Conservation (phyloP, 2,329 filamentous ascomycete genomes). For the Talaromyces sp. region DNA sequence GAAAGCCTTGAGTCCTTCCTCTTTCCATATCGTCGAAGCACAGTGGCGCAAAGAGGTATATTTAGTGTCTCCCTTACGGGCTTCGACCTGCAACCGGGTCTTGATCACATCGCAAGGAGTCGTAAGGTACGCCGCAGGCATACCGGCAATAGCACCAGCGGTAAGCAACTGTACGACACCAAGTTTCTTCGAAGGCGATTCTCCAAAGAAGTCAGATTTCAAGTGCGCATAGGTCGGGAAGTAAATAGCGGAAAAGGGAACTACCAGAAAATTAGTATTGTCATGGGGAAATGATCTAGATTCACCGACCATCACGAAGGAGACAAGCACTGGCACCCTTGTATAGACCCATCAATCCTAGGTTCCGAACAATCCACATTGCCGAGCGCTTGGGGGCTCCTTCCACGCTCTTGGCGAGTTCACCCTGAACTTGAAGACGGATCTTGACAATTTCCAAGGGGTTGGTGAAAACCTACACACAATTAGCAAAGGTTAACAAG, state of each 20-base stretch:
- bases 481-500: slow-evolving; percentile 9
- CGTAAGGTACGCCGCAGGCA: slow-evolving; percentile 89
- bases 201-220: slow-evolving; percentile 90
- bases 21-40: slow-evolving; percentile 73
- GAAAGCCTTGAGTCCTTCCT: slow-evolving; percentile 93
- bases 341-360: slow-evolving; percentile 91
- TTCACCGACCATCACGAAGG: slow-evolving; percentile 63
- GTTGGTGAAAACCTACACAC: slow-evolving; percentile 79
- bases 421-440: slow-evolving; percentile 92
- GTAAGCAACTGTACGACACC: slow-evolving; percentile 86
- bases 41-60: slow-evolving; percentile 87
- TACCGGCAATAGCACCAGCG: slow-evolving; percentile 88
- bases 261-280: slow-evolving; percentile 31
- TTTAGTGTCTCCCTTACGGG: slow-evolving; percentile 82
- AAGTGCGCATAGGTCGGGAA: slow-evolving; percentile 95
- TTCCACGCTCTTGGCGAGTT: slow-evolving; percentile 81
- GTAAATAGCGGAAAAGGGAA: slow-evolving; percentile 98
- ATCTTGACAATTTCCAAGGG: slow-evolving; percentile 99
- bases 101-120: slow-evolving; percentile 99
- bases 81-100: slow-evolving; percentile 94
- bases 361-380: slow-evolving; percentile 94
- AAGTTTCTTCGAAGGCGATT: slow-evolving; percentile 78
- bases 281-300: background rate
- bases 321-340: slow-evolving; percentile 94
- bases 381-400: slow-evolving; percentile 81